These are phyloP conservation scores for Fusarium sp. DNA, from an alignment of 2,329 filamentous ascomycete genomes.

Conservation along the genomic window DNA sequence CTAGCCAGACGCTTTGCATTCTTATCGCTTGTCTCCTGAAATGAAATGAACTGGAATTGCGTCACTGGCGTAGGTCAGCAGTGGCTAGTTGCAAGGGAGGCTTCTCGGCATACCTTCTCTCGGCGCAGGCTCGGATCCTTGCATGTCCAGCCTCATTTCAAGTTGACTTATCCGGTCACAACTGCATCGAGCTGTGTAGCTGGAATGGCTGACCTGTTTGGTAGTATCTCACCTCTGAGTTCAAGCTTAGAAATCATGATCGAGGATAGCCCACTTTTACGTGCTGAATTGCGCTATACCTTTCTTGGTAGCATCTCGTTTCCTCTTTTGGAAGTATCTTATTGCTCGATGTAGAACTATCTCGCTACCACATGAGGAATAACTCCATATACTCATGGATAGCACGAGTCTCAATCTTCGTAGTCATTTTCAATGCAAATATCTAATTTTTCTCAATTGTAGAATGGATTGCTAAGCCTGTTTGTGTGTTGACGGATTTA, in stretches of 20 bases:
- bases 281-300: not conserved
- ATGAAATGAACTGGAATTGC: constrained; percentile 39
- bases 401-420: not conserved
- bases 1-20: constrained; percentile 26
- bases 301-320: constrained; percentile 1
- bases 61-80: constrained; percentile 13
- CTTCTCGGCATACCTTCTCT: not conserved
- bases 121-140: accelerated
- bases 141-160: not conserved
- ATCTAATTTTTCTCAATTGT: no score
- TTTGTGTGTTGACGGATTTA: not conserved
- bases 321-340: constrained; percentile 21
- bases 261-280: not conserved
- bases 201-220: not conserved
- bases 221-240: not conserved
- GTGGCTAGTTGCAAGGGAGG: not conserved
- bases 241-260: constrained; percentile 24
- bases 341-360: not conserved
- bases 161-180: not conserved
- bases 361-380: not conserved
- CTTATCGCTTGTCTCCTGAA: not conserved
- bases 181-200: not conserved
- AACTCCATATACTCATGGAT: not conserved
- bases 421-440: not conserved
- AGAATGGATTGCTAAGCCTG: not conserved